These are phyloP conservation scores for Starmerella khaoyaiensis DNA, from an alignment of 805 yeast genomes.

Conservation along the genomic window DNA sequence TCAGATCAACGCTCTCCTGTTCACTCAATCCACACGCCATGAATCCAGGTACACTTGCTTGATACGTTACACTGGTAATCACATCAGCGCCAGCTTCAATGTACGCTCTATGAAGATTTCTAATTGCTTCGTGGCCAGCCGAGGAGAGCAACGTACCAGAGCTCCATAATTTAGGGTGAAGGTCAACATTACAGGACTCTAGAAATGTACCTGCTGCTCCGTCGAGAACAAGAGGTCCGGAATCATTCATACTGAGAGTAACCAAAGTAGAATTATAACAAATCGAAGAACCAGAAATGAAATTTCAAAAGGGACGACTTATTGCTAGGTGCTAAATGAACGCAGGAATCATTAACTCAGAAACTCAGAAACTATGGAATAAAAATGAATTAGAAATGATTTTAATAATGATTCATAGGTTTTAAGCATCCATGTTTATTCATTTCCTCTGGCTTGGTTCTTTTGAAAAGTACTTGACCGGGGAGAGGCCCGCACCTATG, in stretches of 20 bases:
- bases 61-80: conserved; percentile 48
- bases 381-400: no score
- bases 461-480: no score
- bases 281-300: not conserved
- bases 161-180: conserved; percentile 47
- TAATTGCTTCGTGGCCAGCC: conserved; percentile 34
- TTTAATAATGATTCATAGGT: no score
- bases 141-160: conserved; percentile 36
- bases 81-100: conserved; percentile 43
- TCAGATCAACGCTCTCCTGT: conserved; percentile 5
- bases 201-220: conserved; percentile 59
- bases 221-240: conserved; percentile 32
- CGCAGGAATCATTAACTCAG: no score
- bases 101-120: conserved; percentile 40
- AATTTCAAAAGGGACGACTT: not conserved
- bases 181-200: conserved; percentile 36
- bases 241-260: no score
- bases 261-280: not conserved
- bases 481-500: no score
- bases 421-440: no score
- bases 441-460: no score
- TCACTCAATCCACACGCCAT: conserved; percentile 9
- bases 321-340: no score
- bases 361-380: no score
- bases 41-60: conserved; percentile 38